Evolutionary conservation across 306 rosid genomes (phyloP).

Genomic region (Fragaria iinumae): DNA sequence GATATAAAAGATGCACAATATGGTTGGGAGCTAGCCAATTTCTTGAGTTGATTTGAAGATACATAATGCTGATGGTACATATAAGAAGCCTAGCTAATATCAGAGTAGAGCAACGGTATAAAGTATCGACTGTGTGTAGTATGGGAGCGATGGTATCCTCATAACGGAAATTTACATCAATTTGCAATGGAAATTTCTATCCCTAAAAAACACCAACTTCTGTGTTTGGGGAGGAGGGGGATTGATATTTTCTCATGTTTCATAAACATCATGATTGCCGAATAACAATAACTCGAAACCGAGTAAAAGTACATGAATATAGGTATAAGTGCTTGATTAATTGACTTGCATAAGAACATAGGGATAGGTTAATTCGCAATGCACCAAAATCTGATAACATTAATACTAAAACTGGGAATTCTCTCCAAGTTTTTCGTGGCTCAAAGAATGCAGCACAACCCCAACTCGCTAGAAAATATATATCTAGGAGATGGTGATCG

Average conservation of each 20-base stretch:
- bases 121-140: too few relatives aligned
- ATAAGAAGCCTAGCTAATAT: too few relatives aligned
- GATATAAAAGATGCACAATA: not conserved
- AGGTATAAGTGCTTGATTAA: constrained; percentile 35
- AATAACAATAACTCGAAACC: constrained; percentile 30
- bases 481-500: constrained; percentile 33
- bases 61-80: too few relatives aligned
- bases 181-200: not conserved
- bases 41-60: too few relatives aligned
- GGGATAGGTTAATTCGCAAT: constrained; percentile 35
- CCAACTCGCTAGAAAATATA: constrained; percentile 2
- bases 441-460: constrained; percentile 40
- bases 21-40: too few relatives aligned
- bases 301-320: constrained; percentile 27
- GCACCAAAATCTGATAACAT: constrained; percentile 13
- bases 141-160: too few relatives aligned
- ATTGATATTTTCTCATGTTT: constrained; percentile 17
- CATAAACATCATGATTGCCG: constrained; percentile 39
- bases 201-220: not conserved
- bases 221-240: not conserved
- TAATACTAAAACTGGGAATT: constrained; percentile 16
- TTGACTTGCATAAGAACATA: constrained; percentile 36
- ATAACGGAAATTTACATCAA: not conserved
- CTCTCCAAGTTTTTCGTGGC: constrained; percentile 49
- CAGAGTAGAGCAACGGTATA: too few relatives aligned